Evolutionary conservation across 345 rosid species (phyloP).

Genomic region (Murraya koenigii): DNA sequence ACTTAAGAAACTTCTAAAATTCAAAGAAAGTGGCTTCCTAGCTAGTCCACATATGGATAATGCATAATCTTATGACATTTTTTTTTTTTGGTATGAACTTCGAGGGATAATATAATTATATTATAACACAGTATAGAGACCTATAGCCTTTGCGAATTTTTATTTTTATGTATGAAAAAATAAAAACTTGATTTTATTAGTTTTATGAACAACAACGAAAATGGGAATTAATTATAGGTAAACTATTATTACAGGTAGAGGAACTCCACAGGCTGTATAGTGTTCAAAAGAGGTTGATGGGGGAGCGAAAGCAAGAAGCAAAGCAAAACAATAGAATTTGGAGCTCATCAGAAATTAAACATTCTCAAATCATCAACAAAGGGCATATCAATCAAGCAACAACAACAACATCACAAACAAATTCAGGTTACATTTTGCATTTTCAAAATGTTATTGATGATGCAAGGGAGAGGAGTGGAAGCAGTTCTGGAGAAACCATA

Average conservation of each 20-base stretch:
- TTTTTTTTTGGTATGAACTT: no score
- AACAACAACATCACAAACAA: slow-evolving; percentile 14
- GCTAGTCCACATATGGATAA: neutral
- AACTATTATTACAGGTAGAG: slow-evolving; percentile 50
- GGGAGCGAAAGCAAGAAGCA: slow-evolving; percentile 42
- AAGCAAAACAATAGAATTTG: slow-evolving; percentile 33
- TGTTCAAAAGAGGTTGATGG: slow-evolving; percentile 69
- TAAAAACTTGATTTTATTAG: no score
- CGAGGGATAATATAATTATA: neutral
- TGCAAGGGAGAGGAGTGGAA: slow-evolving; percentile 49
- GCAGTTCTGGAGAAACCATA: slow-evolving; percentile 38
- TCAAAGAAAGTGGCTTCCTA: neutral
- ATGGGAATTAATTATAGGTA: no score
- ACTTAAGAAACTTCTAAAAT: neutral
- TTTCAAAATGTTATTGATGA: slow-evolving; percentile 21
- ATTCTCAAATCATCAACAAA: slow-evolving; percentile 17
- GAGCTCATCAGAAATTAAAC: slow-evolving; percentile 22
- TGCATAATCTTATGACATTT: neutral
- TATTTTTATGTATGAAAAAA: no score
- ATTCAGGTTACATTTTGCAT: slow-evolving; percentile 15
- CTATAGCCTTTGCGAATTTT: no score
- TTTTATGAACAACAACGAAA: no score
- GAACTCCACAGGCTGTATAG: slow-evolving; percentile 79
- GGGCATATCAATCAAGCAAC: slow-evolving; percentile 17
- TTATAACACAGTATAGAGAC: no score